A percentile compares a stretch with the other conserved stretches of the same genome.
phyloP scores from a whole-genome alignment of 139 green algal genomes.

The Chlorella ohadii region DNA sequence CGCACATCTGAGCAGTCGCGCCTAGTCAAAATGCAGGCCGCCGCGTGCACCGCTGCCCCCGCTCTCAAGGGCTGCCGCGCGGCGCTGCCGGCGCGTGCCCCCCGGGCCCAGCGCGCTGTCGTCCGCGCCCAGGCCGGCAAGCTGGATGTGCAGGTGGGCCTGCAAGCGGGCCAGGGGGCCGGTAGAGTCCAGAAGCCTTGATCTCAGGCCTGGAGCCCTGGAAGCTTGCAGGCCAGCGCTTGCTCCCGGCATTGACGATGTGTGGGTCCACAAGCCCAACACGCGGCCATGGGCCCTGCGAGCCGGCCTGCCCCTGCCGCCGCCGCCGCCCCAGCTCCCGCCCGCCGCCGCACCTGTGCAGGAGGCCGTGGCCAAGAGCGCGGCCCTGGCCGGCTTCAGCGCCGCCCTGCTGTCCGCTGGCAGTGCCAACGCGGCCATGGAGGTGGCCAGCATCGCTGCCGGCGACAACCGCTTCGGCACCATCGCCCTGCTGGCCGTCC shows the following conservation, averaged over 20 bases:
- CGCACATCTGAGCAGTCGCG: too few species aligned
- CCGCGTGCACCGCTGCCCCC: slow-evolving; percentile 2
- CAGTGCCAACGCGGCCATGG: slow-evolving; percentile 48
- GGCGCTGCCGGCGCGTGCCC: neutral
- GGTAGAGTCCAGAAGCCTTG: too few species aligned
- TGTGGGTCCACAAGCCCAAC: too few species aligned
- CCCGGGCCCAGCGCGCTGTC: neutral
- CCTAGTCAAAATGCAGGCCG: neutral
- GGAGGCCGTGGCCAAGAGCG: slow-evolving; percentile 34
- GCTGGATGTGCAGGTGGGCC: slow-evolving; percentile 16
- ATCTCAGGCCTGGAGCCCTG: too few species aligned
- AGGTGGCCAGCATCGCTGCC: slow-evolving; percentile 51
- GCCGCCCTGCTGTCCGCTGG: slow-evolving; percentile 50
- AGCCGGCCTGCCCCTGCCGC: too few species aligned
- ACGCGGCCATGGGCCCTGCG: too few species aligned
- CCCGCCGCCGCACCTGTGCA: neutral
- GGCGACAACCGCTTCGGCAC: slow-evolving; percentile 36
- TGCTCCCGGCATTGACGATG: too few species aligned
- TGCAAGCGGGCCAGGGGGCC: neutral
- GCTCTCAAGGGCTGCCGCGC: slow-evolving; percentile 1
- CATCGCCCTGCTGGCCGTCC: slow-evolving; percentile 27
- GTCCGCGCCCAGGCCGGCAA: neutral
- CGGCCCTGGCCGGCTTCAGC: slow-evolving; percentile 36
- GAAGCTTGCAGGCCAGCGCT: too few species aligned
- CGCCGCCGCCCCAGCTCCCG: too few species aligned